Conservation (phyloP, 768 basidiomycete species). For the Suillus decipiens region DNA sequence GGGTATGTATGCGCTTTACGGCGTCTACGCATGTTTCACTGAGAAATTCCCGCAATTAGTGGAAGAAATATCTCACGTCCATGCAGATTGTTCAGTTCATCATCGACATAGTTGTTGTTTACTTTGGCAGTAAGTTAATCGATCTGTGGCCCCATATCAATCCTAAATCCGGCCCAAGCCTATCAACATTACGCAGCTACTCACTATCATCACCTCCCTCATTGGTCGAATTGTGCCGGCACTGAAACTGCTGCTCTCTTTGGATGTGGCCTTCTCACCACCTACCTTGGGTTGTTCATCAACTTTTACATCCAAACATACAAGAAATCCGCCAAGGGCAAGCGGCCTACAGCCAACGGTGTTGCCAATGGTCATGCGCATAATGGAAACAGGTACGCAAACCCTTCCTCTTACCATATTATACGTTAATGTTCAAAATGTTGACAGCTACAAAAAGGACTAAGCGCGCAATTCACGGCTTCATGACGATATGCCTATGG, state of each 20-base stretch:
- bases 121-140: constrained; percentile 84
- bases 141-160: constrained; percentile 6
- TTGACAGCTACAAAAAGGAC: constrained; percentile 36
- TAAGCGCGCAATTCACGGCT: constrained; percentile 19
- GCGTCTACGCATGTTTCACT: constrained; percentile 8
- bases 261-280: constrained; percentile 85
- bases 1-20: constrained; percentile 56
- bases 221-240: constrained; percentile 82
- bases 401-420: not conserved
- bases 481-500: constrained; percentile 4
- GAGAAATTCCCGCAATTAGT: constrained; percentile 47
- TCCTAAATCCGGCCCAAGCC: constrained; percentile 37
- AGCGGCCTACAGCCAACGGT: constrained; percentile 35
- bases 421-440: constrained; percentile 6
- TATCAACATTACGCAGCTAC: constrained; percentile 80
- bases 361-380: constrained; percentile 44
- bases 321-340: constrained; percentile 57
- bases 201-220: constrained; percentile 67
- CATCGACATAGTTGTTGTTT: constrained; percentile 87
- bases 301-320: constrained; percentile 90
- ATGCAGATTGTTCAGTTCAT: constrained; percentile 98
- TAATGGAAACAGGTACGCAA: constrained; percentile 35
- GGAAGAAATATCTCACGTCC: constrained; percentile 97
- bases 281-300: constrained; percentile 94
- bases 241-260: constrained; percentile 86